Conservation (phyloP, 345 rosid genomes). For the Pelargonium nanum region DNA sequence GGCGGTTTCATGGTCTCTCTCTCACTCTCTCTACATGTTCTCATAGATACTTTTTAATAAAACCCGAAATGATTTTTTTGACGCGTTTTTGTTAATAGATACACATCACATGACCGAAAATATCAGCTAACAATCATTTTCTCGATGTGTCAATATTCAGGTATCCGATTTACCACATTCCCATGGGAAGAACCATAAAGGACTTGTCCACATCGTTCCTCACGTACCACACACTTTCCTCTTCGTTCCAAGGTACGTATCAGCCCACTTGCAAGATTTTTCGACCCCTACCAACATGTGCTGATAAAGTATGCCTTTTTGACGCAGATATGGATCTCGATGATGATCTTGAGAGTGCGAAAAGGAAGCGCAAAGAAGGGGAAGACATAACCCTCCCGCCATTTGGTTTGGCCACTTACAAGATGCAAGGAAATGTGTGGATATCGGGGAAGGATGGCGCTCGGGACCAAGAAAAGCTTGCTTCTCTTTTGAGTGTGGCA, state of each 20-base stretch:
- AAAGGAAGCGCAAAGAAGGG: constrained; percentile 46
- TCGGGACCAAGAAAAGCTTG: constrained; percentile 68
- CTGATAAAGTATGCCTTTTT: not conserved
- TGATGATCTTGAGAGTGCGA: constrained; percentile 40
- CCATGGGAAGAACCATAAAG: constrained; percentile 97
- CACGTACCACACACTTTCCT: constrained; percentile 91
- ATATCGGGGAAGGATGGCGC: constrained; percentile 62
- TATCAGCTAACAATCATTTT: not conserved
- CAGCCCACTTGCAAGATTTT: not conserved
- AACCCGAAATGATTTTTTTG: too few relatives aligned
- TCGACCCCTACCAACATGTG: not conserved
- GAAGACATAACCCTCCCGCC: constrained; percentile 59
- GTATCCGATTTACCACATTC: constrained; percentile 98
- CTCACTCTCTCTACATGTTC: not conserved
- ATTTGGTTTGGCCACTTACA: constrained; percentile 95
- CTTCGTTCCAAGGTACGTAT: constrained; percentile 76
- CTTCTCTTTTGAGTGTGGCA: constrained; percentile 79
- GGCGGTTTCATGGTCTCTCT: constrained; percentile 84
- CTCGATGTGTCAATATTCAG: constrained; percentile 20
- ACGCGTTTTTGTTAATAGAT: too few relatives aligned
- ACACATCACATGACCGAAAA: too few relatives aligned
- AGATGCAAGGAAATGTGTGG: constrained; percentile 98
- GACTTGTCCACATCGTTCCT: constrained; percentile 96
- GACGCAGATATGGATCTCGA: constrained; percentile 60
- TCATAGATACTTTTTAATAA: not conserved